Percentiles rank a stretch among this genome's conserved stretches.
Evolutionary conservation across 305 asterid genomes (phyloP).

Genomic region (Rubia occidens): DNA sequence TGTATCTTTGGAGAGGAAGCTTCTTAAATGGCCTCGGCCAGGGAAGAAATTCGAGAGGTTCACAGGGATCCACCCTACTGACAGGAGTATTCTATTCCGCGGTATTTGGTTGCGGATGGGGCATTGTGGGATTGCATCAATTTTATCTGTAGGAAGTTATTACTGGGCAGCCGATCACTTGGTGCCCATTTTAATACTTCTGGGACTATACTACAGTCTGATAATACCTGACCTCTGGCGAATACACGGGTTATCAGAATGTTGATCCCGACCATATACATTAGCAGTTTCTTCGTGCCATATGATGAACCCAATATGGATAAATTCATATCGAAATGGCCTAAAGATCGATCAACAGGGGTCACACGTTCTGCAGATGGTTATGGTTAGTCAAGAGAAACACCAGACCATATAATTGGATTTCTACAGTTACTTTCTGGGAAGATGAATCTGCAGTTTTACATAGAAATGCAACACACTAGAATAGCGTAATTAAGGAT

Average conservation of each 20-base stretch:
- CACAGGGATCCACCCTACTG: constrained; percentile 82
- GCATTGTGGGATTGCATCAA: constrained; percentile 73
- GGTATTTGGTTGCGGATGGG: constrained; percentile 82
- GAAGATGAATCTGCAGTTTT: constrained; percentile 2
- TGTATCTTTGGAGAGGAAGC: constrained; percentile 70
- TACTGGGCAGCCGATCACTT: constrained; percentile 45
- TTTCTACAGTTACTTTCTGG: background rate
- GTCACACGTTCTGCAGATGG: background rate
- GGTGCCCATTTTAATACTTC: constrained; percentile 10
- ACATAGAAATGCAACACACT: constrained; percentile 6
- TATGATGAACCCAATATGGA: background rate
- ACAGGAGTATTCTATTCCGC: constrained; percentile 53
- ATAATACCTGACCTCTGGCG: background rate
- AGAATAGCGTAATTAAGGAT: constrained; percentile 12
- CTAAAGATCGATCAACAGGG: background rate
- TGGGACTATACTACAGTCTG: background rate
- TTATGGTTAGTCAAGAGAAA: background rate
- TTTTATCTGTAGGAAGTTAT: constrained; percentile 68
- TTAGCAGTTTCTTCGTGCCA: background rate
- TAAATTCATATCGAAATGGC: background rate
- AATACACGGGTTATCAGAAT: background rate
- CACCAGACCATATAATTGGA: constrained; percentile 6
- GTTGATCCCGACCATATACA: background rate
- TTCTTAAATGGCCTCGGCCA: constrained; percentile 66
- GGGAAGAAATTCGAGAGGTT: constrained; percentile 82